Evolutionary conservation across 441 rosid species (phyloP).

Genomic region (Gossypium trilobum): DNA sequence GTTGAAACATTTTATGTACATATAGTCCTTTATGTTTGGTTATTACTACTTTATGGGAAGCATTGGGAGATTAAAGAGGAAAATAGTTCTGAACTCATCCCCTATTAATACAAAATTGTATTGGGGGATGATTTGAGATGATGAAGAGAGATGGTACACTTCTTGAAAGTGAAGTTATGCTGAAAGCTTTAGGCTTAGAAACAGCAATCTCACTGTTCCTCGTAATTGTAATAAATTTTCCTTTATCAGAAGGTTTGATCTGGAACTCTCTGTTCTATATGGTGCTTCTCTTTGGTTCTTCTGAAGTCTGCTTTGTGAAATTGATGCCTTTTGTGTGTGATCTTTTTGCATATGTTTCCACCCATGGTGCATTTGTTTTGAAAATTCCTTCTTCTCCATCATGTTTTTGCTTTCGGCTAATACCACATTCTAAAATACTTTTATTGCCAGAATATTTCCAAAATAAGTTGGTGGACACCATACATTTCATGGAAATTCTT

Average conservation of each 20-base stretch:
- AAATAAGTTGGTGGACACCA: slow-evolving; percentile 98
- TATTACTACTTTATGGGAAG: not conserved
- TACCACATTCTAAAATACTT: slow-evolving; percentile 18
- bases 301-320: not conserved
- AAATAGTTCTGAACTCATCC: not conserved
- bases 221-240: not conserved
- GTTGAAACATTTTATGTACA: not conserved
- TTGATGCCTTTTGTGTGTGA: not conserved
- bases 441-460: slow-evolving; percentile 86
- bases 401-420: slow-evolving; percentile 9
- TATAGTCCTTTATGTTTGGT: not conserved
- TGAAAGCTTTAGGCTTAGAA: not conserved
- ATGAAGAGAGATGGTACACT: not conserved
- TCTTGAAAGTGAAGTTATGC: not conserved
- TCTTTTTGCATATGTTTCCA: not conserved
- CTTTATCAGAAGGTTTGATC: not conserved
- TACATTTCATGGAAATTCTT: slow-evolving; percentile 97
- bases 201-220: not conserved
- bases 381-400: not conserved
- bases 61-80: not conserved
- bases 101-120: not conserved
- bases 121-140: not conserved
- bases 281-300: not conserved
- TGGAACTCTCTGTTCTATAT: not conserved
- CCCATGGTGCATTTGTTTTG: not conserved